Evolutionary conservation across 2,329 filamentous ascomycete genomes (phyloP), one percentile per base, ranked within the genome.

Genomic region (Exutisphaerella laricina): DNA sequence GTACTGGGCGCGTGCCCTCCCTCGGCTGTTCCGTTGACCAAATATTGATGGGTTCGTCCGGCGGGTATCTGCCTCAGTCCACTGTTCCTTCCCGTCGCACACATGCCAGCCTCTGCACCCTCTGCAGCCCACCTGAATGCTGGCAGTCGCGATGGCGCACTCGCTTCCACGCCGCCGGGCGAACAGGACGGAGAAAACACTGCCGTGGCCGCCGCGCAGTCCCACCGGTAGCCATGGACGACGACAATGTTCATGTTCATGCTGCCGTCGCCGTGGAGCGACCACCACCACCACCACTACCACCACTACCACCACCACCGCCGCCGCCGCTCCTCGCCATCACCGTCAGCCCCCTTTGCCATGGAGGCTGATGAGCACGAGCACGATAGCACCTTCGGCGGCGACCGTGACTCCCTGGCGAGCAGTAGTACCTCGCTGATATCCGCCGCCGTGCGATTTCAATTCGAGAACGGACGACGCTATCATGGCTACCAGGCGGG

Each of bases 401-500:
- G 54, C n/a, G 53, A 55, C 25, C 49, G 54, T 9, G 53, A 49
- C 13, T 56, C 54, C 7, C 44, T 56, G 9, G 52, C 41, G 5
- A 49, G 43, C 41, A 53, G 49, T 42, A 50, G 43, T 30, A 53
- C 48, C 32, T 51, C 43, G 13, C 41, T 54, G 22, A 29, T 21
- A 14, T 46, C 42, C 29, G 41, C 35, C 9, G 41, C 26, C 17
- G 49, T 46, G 26, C 38, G 41, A 21, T 55, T 47, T n/a, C 44
- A 53, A 28, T 55, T 44, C 39, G 51, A 57, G 46, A 45, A 57
- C 30, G 55, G 57, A 18, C 47, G 58, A 18, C 46, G 58, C 12
- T 60, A 60, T 43, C 59, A 62, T 48, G 56, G 45, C 41, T 59
- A 59, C 47, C 43, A 56, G 32, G 56, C 54, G 5, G 55, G 55